Evolutionary conservation across 768 basidiomycete species (phyloP).

Genomic region (Panus rudis): DNA sequence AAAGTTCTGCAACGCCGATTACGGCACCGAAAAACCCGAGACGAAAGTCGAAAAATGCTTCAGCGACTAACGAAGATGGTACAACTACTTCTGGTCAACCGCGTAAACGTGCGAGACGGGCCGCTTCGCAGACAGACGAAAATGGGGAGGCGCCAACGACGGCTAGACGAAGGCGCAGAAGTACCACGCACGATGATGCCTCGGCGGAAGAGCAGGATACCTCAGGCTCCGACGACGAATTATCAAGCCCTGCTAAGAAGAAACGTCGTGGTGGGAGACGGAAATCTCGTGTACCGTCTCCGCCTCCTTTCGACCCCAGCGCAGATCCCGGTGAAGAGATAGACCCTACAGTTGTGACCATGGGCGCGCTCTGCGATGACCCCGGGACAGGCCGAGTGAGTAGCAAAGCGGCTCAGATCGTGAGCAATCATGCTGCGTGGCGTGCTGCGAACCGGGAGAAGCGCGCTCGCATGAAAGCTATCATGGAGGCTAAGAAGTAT

Average conservation of each 20-base stretch:
- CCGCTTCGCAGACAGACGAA: not conserved
- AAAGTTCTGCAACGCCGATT: not conserved
- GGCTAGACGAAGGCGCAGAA: not conserved
- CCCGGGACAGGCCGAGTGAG: constrained; percentile 75
- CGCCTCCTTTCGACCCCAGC: constrained; percentile 49
- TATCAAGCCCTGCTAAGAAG: not conserved
- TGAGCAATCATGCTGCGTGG: constrained; percentile 66
- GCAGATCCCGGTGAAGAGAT: constrained; percentile 69
- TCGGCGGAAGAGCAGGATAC: not conserved
- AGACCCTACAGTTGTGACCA: constrained; percentile 78
- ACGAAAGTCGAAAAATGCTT: not conserved
- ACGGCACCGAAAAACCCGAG: not conserved
- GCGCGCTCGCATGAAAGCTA: constrained; percentile 50
- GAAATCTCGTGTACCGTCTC: constrained; percentile 37
- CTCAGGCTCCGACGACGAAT: not conserved
- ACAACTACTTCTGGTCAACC: not conserved
- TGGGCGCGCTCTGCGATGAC: constrained; percentile 74
- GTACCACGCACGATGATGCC: not conserved
- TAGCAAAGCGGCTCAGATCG: constrained; percentile 66
- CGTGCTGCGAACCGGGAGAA: constrained; percentile 63
- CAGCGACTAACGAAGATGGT: not conserved
- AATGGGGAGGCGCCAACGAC: not conserved
- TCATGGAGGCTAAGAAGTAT: constrained; percentile 72
- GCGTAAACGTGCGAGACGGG: not conserved
- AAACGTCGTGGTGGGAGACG: constrained; percentile 24